A percentile compares a stretch with the other conserved stretches of the same genome.
These are phyloP conservation scores for Hirschioporus abietinus DNA, from an alignment of 768 basidiomycete genomes.

Conservation along the genomic window DNA sequence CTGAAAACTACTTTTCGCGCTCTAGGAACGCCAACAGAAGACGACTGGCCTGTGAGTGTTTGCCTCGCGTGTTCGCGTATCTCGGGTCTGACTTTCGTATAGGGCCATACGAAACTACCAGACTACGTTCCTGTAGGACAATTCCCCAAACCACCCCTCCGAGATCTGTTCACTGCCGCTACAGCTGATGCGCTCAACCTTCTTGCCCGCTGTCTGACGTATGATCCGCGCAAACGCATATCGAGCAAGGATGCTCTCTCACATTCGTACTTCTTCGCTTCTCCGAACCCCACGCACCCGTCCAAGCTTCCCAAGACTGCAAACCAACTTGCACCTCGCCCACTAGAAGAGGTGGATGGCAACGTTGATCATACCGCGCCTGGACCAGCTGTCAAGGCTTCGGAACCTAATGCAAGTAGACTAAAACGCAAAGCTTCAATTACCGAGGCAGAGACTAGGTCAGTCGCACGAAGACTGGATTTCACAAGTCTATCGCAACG, in stretches of 20 bases:
- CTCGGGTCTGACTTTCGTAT: slow-evolving; percentile 3
- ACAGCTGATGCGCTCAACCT: slow-evolving; percentile 81
- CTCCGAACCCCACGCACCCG: slow-evolving; percentile 85
- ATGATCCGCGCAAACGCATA: slow-evolving; percentile 82
- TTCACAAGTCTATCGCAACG: slow-evolving; percentile 47
- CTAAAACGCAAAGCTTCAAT: slow-evolving; percentile 70
- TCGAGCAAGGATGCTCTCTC: slow-evolving; percentile 74
- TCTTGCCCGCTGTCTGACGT: slow-evolving; percentile 71
- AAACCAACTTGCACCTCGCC: slow-evolving; percentile 39
- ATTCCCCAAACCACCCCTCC: slow-evolving; percentile 76
- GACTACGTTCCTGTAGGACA: slow-evolving; percentile 85
- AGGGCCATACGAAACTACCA: slow-evolving; percentile 85
- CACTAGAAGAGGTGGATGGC: slow-evolving; percentile 75
- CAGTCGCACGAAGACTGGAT: slow-evolving; percentile 68
- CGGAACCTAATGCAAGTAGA: slow-evolving; percentile 36
- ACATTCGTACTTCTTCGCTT: slow-evolving; percentile 83
- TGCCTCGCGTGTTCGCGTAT: not conserved
- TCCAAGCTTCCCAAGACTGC: slow-evolving; percentile 78
- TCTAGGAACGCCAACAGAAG: slow-evolving; percentile 92
- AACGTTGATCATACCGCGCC: slow-evolving; percentile 51
- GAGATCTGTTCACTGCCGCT: slow-evolving; percentile 88
- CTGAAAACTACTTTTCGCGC: slow-evolving; percentile 92
- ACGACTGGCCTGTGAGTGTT: slow-evolving; percentile 87
- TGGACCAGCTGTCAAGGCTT: slow-evolving; percentile 49
- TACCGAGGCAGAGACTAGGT: slow-evolving; percentile 44